A percentile compares a stretch with the other conserved stretches of the same genome.
These are phyloP conservation scores for Macrolepiota albuminosa DNA, from an alignment of 768 basidiomycete species.

Conservation along the genomic window DNA sequence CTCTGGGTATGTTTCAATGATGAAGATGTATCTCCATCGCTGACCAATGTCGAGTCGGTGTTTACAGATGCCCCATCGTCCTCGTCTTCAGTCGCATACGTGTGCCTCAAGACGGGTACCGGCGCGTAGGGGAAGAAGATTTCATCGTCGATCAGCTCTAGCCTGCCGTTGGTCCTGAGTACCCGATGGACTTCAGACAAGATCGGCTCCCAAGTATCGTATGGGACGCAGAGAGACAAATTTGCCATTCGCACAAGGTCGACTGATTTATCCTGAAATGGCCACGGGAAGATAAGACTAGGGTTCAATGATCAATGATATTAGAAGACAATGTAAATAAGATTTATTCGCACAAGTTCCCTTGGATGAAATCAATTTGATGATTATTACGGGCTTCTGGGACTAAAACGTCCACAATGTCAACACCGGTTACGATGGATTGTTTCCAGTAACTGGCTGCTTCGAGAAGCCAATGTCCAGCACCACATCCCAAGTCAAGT, in stretches of 20 bases:
- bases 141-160: constrained; percentile 76
- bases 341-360: constrained; percentile 59
- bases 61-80: constrained; percentile 25
- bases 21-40: constrained; percentile 13
- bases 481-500: constrained; percentile 75
- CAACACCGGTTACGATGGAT: constrained; percentile 59
- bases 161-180: constrained; percentile 51
- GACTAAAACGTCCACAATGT: constrained; percentile 48
- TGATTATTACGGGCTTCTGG: constrained; percentile 31
- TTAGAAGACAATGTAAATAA: constrained; percentile 1
- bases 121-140: constrained; percentile 56
- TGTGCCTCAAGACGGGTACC: constrained; percentile 8
- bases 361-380: constrained; percentile 50
- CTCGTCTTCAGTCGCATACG: constrained; percentile 15
- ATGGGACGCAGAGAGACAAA: constrained; percentile 56
- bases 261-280: constrained; percentile 59
- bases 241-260: constrained; percentile 75
- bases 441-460: constrained; percentile 60
- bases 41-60: constrained; percentile 18
- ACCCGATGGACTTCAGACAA: constrained; percentile 60
- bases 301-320: not conserved
- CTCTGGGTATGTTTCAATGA: constrained; percentile 11
- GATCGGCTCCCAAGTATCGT: constrained; percentile 53
- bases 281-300: constrained; percentile 52
- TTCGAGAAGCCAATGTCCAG: constrained; percentile 62